These are phyloP conservation scores for Colletotrichum sp. DNA, from an alignment of 2,329 filamentous ascomycete genomes.

Conservation along the genomic window DNA sequence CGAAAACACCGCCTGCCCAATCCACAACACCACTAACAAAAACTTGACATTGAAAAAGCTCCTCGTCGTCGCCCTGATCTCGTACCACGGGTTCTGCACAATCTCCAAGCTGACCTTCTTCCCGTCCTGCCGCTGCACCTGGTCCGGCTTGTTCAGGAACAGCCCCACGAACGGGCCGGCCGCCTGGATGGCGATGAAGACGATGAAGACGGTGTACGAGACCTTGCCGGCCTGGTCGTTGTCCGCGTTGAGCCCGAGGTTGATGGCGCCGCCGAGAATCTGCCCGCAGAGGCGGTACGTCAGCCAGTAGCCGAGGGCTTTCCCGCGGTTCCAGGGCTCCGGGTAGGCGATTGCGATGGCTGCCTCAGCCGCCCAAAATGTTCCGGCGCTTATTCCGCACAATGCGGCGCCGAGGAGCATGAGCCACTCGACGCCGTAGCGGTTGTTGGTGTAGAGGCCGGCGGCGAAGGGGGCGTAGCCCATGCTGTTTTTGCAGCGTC, in stretches of 20 bases:
- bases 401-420: constrained; percentile 70
- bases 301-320: constrained; percentile 72
- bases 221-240: constrained; percentile 65
- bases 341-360: constrained; percentile 76
- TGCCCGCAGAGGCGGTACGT: constrained; percentile 63
- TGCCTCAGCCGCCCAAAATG: constrained; percentile 76
- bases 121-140: constrained; percentile 70
- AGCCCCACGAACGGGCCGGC: constrained; percentile 67
- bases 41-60: constrained; percentile 67
- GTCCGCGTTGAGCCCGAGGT: constrained; percentile 67
- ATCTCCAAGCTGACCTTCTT: constrained; percentile 65
- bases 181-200: constrained; percentile 75
- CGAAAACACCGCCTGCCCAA: constrained; percentile 72
- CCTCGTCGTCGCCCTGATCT: constrained; percentile 63
- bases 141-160: constrained; percentile 62
- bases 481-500: constrained; percentile 37
- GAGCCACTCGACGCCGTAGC: constrained; percentile 72
- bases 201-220: constrained; percentile 69
- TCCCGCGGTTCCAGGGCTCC: constrained; percentile 69
- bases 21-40: constrained; percentile 68
- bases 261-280: constrained; percentile 74
- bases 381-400: constrained; percentile 56
- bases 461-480: constrained; percentile 76
- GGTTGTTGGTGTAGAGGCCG: constrained; percentile 74
- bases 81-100: constrained; percentile 56